Percentiles rank a stretch among this genome's conserved stretches.
Evolutionary conservation across 441 rosid species (phyloP).

Genomic region (Erodium trifolium): DNA sequence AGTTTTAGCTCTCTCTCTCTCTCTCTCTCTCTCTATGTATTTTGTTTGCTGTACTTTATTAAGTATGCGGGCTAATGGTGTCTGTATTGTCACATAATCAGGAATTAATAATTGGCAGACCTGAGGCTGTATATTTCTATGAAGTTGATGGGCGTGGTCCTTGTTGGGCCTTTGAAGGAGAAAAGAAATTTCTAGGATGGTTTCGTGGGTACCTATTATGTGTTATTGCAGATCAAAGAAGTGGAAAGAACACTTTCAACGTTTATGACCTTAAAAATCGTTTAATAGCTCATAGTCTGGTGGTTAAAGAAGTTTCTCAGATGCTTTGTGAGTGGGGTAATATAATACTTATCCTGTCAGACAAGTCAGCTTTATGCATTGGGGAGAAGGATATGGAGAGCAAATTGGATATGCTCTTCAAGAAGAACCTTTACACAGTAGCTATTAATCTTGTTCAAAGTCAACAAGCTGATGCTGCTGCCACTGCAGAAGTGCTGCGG

Average conservation of each 20-base stretch:
- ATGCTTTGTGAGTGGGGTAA: conserved; percentile 97
- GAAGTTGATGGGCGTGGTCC: conserved; percentile 99
- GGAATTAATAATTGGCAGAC: conserved; percentile 88
- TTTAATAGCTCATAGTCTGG: conserved; percentile 78
- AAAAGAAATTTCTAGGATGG: conserved; percentile 88
- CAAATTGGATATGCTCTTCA: conserved; percentile 94
- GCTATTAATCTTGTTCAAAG: conserved; percentile 97
- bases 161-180: conserved; percentile 99
- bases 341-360: conserved; percentile 62
- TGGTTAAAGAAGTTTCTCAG: conserved; percentile 76
- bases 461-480: conserved; percentile 97
- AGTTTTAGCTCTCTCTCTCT: conserved; percentile 12
- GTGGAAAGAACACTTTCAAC: conserved; percentile 57
- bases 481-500: conserved; percentile 93
- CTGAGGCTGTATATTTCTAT: conserved; percentile 92
- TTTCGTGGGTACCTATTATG: conserved; percentile 87
- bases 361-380: conserved; percentile 64
- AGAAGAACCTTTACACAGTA: conserved; percentile 88
- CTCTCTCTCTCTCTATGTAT: conserved; percentile 4
- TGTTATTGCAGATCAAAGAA: conserved; percentile 83
- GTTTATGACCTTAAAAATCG: conserved; percentile 87
- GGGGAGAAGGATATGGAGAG: conserved; percentile 99
- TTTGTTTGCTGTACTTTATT: not conserved
- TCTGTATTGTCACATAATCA: conserved; percentile 29
- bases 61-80: conserved; percentile 11